Evolutionary conservation across 176 grass and related monocot species (phyloP).

Genomic region (Luzula sylvatica): DNA sequence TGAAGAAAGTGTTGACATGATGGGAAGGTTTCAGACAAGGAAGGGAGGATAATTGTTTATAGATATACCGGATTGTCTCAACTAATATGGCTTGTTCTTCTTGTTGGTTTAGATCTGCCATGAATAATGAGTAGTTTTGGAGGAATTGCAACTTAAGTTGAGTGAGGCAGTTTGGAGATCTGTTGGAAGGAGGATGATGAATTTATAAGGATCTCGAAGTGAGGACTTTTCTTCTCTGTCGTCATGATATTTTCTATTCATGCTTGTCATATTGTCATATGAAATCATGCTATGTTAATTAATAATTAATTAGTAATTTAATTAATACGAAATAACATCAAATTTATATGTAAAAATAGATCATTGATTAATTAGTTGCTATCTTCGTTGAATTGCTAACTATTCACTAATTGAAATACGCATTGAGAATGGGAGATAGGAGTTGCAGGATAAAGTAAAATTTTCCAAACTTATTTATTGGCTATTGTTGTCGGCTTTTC

Average conservation of each 20-base stretch:
- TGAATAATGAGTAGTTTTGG: conserved; percentile 1
- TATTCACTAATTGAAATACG: no score
- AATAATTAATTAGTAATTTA: no score
- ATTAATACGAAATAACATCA: no score
- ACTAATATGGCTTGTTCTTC: conserved; percentile 34
- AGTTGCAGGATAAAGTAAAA: no score
- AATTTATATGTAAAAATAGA: no score
- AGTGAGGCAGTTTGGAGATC: not conserved
- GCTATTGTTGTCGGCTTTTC: no score
- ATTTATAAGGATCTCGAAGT: conserved; percentile 5
- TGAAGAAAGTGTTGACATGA: conserved; percentile 72
- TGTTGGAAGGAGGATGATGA: not conserved
- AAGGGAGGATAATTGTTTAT: conserved; percentile 34
- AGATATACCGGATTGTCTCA: conserved; percentile 44
- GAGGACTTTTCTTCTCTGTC: conserved; percentile 6
- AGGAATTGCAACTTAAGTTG: not conserved
- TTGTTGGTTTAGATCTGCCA: conserved; percentile 30
- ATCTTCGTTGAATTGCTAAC: no score
- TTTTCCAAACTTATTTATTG: no score
- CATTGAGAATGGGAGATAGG: not conserved
- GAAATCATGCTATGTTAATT: no score
- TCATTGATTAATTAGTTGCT: no score
- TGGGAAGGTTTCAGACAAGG: conserved; percentile 46
- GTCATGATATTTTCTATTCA: no score
- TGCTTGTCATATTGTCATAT: no score